A percentile compares a stretch with the other conserved stretches of the same genome.
phyloP scores from a whole-genome alignment of 208 protist species.

The Trypanosoma congolense region DNA sequence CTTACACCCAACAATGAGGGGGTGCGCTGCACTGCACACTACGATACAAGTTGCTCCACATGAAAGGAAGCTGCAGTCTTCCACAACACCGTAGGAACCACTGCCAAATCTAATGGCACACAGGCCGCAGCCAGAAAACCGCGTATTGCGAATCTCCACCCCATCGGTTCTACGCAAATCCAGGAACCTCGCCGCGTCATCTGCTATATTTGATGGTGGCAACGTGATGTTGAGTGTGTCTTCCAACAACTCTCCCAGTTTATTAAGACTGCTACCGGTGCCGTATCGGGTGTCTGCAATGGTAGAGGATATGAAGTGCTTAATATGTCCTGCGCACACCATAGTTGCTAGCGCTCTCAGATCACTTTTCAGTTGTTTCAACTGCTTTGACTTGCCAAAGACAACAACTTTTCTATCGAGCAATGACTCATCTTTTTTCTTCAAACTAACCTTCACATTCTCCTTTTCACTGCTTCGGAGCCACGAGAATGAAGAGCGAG shows the following conservation, averaged over 20 bases:
- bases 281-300: neutral
- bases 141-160: constrained; percentile 66
- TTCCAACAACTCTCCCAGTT: constrained; percentile 8
- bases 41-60: constrained; percentile 70
- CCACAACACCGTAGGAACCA: constrained; percentile 69
- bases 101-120: constrained; percentile 76
- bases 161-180: constrained; percentile 56
- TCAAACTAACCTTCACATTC: neutral
- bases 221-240: constrained; percentile 6
- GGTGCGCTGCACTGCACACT: constrained; percentile 64
- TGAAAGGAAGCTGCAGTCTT: constrained; percentile 74
- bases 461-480: constrained; percentile 7
- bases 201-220: constrained; percentile 4
- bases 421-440: neutral
- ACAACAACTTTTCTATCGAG: constrained; percentile 6
- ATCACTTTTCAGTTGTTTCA: constrained; percentile 12
- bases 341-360: constrained; percentile 12
- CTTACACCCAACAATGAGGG: constrained; percentile 75
- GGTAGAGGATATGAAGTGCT: constrained; percentile 2
- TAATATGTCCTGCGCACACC: constrained; percentile 10
- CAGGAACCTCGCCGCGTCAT: constrained; percentile 22
- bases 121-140: constrained; percentile 65
- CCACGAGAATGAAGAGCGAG: constrained; percentile 16
- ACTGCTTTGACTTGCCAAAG: neutral
- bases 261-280: constrained; percentile 1